Base-by-base conservation (phyloP, 345 rosid genomes). In the Sonneratia caseolaris region DNA sequence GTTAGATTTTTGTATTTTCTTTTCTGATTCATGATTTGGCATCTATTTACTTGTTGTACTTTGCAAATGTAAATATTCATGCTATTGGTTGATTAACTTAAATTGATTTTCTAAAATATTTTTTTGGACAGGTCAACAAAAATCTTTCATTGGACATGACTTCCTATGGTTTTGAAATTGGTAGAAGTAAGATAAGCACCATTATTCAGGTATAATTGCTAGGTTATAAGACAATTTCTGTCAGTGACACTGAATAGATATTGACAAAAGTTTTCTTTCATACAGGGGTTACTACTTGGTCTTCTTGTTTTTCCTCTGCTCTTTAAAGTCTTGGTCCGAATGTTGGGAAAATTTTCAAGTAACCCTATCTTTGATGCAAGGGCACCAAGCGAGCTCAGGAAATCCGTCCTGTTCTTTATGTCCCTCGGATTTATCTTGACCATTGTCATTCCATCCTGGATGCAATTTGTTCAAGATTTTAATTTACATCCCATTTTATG, bases 231-330 rank as follows among this genome's bases (percentile, higher is more conserved):
- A 66, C 15, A 67, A 65, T 72, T 71, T 45, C 37, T 74, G 71
- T 47, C 66, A 37, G 76, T 62, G 68, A 37, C 7, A 67, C 57
- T 56, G 70, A 70, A 47, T 61, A 64, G 37, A 56, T 77, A 64
- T 51, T 68, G 16, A 71, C 53, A 77, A 74, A 24, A 35, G 15
- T 40, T 74, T 19, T 75, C 40, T 43, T 74, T 27, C 37, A 21
- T 78, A 78, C 87, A 92, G 98, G 97, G 98, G 35, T 64, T 90
- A 71, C 83, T 90, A 73, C 80, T 95, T 71, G 94, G 97, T 22
- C 93, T 95, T 83, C 83, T 95, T 73, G 82, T 92, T 66, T 86
- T 90, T 72, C 91, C 97, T 18, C 68, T 81, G 38, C 61, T 89
- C 56, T 85, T 89, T 78, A 95, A 82, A 76, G 80, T 75, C 71